Base-by-base conservation (phyloP, 225 moss, liverwort and hornwort species). In the Neckera pumila region DNA sequence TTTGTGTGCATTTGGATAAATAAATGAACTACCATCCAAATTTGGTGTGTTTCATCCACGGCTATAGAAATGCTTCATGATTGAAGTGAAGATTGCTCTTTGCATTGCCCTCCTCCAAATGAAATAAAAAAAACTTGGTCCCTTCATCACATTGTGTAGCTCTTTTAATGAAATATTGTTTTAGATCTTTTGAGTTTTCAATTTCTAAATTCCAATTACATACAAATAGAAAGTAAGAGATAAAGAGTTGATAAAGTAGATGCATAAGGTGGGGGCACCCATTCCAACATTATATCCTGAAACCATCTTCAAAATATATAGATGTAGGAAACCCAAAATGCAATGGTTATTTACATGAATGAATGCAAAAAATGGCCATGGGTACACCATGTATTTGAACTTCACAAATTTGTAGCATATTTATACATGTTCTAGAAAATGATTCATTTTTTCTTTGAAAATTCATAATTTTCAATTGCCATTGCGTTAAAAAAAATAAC, bases 61-160 rank as follows among this genome's bases (percentile, higher is more conserved):
- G 18, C 17, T 74, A 74, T 74, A 0, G 4, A 4, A 42, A 14
- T 17, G 4, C 7, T 49, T 75, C 2, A 11, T 74, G 7, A 20
- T 2, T 19, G 1, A 31, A 75, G 20, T 49, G 0, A 75, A 49
- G 49, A 49, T 12, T 0, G 0, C 2, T 12, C 2, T 49, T 0
- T 7, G 0, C 33, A 31, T 0, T 18, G 0, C 6, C 3, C 0
- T 30, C 73, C 2, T 40, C 23, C 10, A 73, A 74, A 73, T 30
- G 18, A 49, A 74, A 74, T 2, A 3, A 12, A 49, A 49, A 18
- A 6, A 19, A 30, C 0, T 0, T 17, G 3, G 1, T 1, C 74
- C 8, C 0, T 45, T 7, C 3, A 74, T 30, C 1, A 6, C 18
- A 18, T 30, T 45, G 30, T 1, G 47, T 0, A 30, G 7, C 1